Percentiles rank a stretch among this genome's conserved stretches.
Evolutionary conservation across 805 yeast species (phyloP).

Genomic region (Lachancea kluyveri): DNA sequence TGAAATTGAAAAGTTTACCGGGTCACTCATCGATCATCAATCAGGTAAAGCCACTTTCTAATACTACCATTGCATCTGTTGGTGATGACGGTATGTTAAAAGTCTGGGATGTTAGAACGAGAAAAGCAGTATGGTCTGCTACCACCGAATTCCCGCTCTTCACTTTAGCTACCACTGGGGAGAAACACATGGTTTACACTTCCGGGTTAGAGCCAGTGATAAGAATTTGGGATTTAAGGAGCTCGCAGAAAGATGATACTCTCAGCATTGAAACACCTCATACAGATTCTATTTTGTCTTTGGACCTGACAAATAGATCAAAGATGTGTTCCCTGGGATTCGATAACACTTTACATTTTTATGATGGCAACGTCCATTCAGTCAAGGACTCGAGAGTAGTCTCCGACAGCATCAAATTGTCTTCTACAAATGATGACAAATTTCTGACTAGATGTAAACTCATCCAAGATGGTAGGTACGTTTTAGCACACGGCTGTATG

Average conservation of each 20-base stretch:
- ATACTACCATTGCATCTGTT: conserved; percentile 42
- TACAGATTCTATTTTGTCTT: conserved; percentile 4
- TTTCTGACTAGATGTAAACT: conserved; percentile 4
- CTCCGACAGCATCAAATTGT: neutral
- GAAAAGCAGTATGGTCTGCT: conserved; percentile 34
- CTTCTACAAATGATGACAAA: conserved; percentile 1
- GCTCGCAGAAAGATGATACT: conserved; percentile 1
- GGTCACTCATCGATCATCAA: conserved; percentile 46
- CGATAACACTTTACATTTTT: conserved; percentile 3
- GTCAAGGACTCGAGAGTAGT: conserved; percentile 1
- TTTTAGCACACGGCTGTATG: conserved; percentile 2
- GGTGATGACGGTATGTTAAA: conserved; percentile 59
- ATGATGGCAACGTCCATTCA: conserved; percentile 5
- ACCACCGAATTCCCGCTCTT: conserved; percentile 53
- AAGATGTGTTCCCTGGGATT: conserved; percentile 7
- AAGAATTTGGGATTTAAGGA: conserved; percentile 45
- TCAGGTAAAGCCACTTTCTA: conserved; percentile 37
- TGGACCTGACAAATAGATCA: conserved; percentile 2
- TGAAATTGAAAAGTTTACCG: conserved; percentile 45
- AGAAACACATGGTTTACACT: conserved; percentile 42
- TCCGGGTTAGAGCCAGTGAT: conserved; percentile 67
- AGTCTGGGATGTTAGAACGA: conserved; percentile 64
- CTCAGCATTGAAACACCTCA: conserved; percentile 2
- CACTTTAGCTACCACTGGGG: conserved; percentile 38
- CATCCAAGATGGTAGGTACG: conserved; percentile 3